Conservation (phyloP, 306 rosid species). For the Gastrolobium villosum region DNA sequence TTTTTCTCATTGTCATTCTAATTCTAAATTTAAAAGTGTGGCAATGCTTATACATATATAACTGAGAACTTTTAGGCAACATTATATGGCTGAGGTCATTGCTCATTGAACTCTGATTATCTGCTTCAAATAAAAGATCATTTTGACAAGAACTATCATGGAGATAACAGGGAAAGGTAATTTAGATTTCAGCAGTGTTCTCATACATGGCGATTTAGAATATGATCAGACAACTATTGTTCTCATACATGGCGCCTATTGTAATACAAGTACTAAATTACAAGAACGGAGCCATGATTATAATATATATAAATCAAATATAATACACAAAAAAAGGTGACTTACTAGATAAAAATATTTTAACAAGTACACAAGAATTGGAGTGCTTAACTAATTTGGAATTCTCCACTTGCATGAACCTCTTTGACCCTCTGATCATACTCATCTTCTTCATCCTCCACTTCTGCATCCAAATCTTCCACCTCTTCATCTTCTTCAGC, state of each 20-base stretch:
- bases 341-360: conserved; percentile 7
- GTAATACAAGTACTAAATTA: conserved; percentile 45
- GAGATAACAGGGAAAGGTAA: conserved; percentile 39
- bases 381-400: conserved; percentile 58
- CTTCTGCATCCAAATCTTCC: conserved; percentile 50
- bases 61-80: conserved; percentile 14
- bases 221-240: conserved; percentile 40
- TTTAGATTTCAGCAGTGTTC: conserved; percentile 11
- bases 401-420: conserved; percentile 83
- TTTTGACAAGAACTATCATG: not conserved
- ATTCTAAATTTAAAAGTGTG: not conserved
- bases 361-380: conserved; percentile 40
- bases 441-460: conserved; percentile 70
- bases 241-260: conserved; percentile 37
- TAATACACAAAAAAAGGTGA: conserved; percentile 51
- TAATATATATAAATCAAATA: conserved; percentile 49
- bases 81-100: not conserved
- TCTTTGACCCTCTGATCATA: conserved; percentile 77
- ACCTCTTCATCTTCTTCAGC: conserved; percentile 61
- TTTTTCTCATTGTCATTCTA: conserved; percentile 14
- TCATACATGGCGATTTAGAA: conserved; percentile 14
- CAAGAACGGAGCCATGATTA: conserved; percentile 47
- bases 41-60: not conserved
- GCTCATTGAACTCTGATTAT: not conserved
- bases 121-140: not conserved